These are phyloP conservation scores for Scolecobasidium constrictum DNA, from an alignment of 2,329 filamentous ascomycete genomes.

Conservation along the genomic window DNA sequence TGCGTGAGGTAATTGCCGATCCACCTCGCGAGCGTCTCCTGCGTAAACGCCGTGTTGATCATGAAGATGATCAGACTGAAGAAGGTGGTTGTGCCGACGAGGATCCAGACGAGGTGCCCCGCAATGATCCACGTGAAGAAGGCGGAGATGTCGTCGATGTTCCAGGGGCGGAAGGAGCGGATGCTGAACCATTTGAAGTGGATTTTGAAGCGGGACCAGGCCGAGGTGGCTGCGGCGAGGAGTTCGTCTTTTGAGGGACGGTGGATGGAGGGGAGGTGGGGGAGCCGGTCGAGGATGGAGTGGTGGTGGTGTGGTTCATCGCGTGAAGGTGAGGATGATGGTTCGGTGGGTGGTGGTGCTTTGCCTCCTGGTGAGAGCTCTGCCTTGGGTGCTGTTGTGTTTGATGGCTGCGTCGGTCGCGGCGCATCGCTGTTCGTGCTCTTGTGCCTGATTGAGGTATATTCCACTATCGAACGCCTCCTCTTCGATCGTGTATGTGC, in stretches of 20 bases:
- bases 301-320: slow-evolving; percentile 18
- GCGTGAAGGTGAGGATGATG: slow-evolving; percentile 14
- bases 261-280: slow-evolving; percentile 52
- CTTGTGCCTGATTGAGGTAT: slow-evolving; percentile 22
- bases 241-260: slow-evolving; percentile 89
- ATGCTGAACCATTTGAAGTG: slow-evolving; percentile 98
- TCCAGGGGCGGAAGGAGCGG: slow-evolving; percentile 85
- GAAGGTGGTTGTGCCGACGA: slow-evolving; percentile 96
- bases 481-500: slow-evolving; percentile 17
- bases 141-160: slow-evolving; percentile 89
- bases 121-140: slow-evolving; percentile 92
- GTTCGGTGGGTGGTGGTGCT: slow-evolving; percentile 15
- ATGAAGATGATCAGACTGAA: slow-evolving; percentile 83
- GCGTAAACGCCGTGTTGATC: slow-evolving; percentile 93
- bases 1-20: slow-evolving; percentile 92
- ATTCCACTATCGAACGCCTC: slow-evolving; percentile 2
- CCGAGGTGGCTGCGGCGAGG: slow-evolving; percentile 79
- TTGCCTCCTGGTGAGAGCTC: slow-evolving; percentile 20
- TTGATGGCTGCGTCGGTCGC: slow-evolving; percentile 4
- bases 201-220: slow-evolving; percentile 81
- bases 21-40: slow-evolving; percentile 90
- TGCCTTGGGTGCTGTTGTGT: slow-evolving; percentile 18
- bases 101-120: slow-evolving; percentile 87
- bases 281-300: slow-evolving; percentile 44
- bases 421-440: slow-evolving; percentile 23